Conservation (phyloP, 2,329 filamentous ascomycete species). For the Waltergamsia citrina region DNA sequence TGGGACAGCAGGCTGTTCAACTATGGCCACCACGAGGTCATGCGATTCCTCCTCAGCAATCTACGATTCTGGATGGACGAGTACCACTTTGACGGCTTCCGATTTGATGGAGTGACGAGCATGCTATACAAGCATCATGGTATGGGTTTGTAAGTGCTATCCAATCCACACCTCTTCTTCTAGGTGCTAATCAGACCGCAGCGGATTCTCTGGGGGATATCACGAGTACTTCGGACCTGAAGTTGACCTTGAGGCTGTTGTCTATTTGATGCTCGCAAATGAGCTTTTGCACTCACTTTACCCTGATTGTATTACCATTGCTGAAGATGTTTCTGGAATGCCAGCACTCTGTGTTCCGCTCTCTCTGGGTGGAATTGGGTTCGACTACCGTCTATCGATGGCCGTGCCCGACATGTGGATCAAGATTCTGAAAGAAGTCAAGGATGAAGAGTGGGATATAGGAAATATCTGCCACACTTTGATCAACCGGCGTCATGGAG, state of each 20-base stretch:
- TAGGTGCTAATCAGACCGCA: conserved; percentile 25
- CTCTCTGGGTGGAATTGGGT: conserved; percentile 82
- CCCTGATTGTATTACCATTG: conserved; percentile 80
- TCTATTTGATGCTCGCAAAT: conserved; percentile 94
- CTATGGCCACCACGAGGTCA: conserved; percentile 87
- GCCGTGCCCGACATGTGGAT: conserved; percentile 98
- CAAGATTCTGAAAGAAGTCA: conserved; percentile 91
- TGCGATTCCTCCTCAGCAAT: conserved; percentile 94
- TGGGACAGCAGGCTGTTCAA: conserved; percentile 98
- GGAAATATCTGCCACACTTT: conserved; percentile 75
- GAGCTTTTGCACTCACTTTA: conserved; percentile 91
- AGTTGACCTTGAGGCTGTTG: conserved; percentile 88
- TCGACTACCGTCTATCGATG: conserved; percentile 97
- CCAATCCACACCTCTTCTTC: not conserved
- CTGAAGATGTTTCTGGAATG: conserved; percentile 98
- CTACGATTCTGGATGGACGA: conserved; percentile 99
- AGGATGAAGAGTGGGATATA: conserved; percentile 89
- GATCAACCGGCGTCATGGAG: conserved; percentile 86
- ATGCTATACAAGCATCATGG: conserved; percentile 97
- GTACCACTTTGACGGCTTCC: conserved; percentile 92
- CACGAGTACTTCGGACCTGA: conserved; percentile 91
- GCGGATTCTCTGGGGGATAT: conserved; percentile 93
- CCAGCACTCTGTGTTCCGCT: conserved; percentile 86
- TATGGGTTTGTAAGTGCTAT: conserved; percentile 81
- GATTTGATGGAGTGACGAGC: conserved; percentile 95